Conservation (phyloP, 257 asterid genomes). For the Solanum medicagineum region DNA sequence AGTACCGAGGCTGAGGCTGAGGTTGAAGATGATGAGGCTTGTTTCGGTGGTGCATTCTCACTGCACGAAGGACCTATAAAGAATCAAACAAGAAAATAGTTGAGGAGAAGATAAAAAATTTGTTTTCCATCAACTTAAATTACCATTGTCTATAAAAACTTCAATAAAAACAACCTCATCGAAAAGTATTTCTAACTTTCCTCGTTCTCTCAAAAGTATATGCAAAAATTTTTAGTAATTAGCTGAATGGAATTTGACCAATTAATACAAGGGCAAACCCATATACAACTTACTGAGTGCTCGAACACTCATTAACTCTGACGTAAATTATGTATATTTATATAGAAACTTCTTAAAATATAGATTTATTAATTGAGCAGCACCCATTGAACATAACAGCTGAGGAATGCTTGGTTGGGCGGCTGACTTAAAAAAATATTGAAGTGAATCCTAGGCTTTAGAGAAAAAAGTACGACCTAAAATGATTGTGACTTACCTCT, state of each 20-base stretch:
- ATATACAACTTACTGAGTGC: too few species aligned
- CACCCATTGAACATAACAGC: too few species aligned
- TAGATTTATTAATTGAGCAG: too few species aligned
- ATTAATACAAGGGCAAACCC: background rate
- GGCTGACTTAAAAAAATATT: too few species aligned
- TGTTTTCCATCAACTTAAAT: background rate
- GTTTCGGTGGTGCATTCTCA: background rate
- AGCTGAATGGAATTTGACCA: background rate
- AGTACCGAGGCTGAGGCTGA: background rate
- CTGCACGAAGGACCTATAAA: background rate
- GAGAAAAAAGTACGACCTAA: background rate
- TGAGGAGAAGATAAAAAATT: background rate
- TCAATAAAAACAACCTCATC: background rate
- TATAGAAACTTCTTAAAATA: too few species aligned
- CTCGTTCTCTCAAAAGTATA: background rate
- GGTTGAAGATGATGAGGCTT: background rate
- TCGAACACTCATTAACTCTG: too few species aligned
- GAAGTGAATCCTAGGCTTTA: background rate
- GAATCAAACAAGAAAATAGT: background rate
- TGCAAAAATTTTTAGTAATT: background rate
- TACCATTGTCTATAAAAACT: background rate
- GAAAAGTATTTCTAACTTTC: background rate
- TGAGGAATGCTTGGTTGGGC: too few species aligned
- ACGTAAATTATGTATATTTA: too few species aligned
- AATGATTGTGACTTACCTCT: background rate